phyloP scores from a whole-genome alignment of 371 early-diverging fungal genomes.

The Circinella minor region DNA sequence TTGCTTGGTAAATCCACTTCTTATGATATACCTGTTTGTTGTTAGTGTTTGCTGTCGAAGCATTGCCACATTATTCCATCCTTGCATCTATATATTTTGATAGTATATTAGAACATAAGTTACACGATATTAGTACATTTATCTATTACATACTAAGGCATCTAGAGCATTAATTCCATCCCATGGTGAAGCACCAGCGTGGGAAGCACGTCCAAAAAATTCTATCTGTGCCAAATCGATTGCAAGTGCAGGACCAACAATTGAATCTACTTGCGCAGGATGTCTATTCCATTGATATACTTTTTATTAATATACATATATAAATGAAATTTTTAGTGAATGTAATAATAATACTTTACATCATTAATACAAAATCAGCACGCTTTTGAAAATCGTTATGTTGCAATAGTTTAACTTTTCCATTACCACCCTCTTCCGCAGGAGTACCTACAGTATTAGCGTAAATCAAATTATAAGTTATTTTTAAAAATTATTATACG shows the following conservation, averaged over 20 bases:
- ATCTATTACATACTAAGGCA: slow-evolving; percentile 38
- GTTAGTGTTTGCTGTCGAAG: slow-evolving; percentile 75
- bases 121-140: too few relatives aligned
- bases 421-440: slow-evolving; percentile 75
- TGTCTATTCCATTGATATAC: slow-evolving; percentile 20
- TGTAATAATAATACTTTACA: slow-evolving; percentile 38
- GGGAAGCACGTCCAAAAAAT: slow-evolving; percentile 67
- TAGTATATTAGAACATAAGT: too few relatives aligned
- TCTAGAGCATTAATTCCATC: slow-evolving; percentile 81
- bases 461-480: background rate
- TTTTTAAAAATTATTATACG: background rate
- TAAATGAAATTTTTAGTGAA: background rate
- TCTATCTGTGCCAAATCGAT: slow-evolving; percentile 50
- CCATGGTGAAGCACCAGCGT: slow-evolving; percentile 62
- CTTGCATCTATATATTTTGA: slow-evolving; percentile 32
- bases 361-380: slow-evolving; percentile 77
- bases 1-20: too few relatives aligned
- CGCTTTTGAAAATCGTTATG: slow-evolving; percentile 59
- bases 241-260: slow-evolving; percentile 45
- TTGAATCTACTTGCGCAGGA: slow-evolving; percentile 32
- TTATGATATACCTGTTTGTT: slow-evolving; percentile 35
- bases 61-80: slow-evolving; percentile 64
- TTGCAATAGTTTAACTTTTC: slow-evolving; percentile 73
- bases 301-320: background rate
- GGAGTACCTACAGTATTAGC: slow-evolving; percentile 53